These are phyloP conservation scores for Blastomyces percursus DNA, from an alignment of 2,329 filamentous ascomycete genomes.

Conservation along the genomic window DNA sequence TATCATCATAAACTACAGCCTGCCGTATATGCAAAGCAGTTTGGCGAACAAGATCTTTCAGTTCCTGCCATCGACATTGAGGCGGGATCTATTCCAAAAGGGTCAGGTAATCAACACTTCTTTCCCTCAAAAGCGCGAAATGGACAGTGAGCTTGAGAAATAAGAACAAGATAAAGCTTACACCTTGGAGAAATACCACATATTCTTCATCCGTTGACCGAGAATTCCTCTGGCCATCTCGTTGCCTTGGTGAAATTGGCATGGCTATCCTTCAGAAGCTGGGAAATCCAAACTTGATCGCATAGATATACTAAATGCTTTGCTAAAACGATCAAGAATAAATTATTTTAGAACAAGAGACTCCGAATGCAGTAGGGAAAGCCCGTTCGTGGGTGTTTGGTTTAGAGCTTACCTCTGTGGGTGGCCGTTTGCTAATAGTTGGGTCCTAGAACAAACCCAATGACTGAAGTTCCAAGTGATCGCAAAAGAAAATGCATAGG, in stretches of 20 bases:
- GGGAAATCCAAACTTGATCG: neutral
- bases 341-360: neutral
- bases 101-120: neutral
- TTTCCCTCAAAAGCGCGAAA: neutral
- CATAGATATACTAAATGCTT: neutral
- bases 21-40: constrained; percentile 35
- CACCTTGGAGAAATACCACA: constrained; percentile 35
- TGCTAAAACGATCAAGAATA: neutral
- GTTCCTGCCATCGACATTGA: constrained; percentile 36
- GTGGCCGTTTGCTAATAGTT: neutral
- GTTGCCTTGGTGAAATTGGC: constrained; percentile 25
- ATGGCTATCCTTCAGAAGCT: constrained; percentile 14
- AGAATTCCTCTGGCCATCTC: constrained; percentile 20
- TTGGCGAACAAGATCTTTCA: constrained; percentile 36
- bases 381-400: neutral
- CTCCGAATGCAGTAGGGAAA: neutral
- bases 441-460: neutral
- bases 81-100: constrained; percentile 28
- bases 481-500: neutral
- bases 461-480: neutral
- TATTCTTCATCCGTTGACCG: constrained; percentile 34
- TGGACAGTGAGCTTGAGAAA: constrained; percentile 25
- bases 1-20: constrained; percentile 36
- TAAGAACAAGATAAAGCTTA: constrained; percentile 28
- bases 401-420: neutral